Conservation (phyloP, 2,329 filamentous ascomycete species). For the Calonectria hawksworthii region DNA sequence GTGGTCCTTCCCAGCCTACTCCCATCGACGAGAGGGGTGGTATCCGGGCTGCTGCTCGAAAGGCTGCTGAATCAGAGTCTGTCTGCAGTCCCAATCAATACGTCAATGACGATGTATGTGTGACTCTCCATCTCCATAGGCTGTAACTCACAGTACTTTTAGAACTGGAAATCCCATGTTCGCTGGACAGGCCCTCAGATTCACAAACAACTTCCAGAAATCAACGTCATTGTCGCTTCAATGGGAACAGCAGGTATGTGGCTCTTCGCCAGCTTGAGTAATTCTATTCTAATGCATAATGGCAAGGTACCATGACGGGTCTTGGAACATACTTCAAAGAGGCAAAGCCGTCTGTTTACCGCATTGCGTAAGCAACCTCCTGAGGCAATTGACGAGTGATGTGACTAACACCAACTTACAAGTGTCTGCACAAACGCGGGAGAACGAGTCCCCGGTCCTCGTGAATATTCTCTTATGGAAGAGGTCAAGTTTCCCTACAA, state of each 20-base stretch:
- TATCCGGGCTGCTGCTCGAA: conserved; percentile 48
- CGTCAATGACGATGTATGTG: conserved; percentile 49
- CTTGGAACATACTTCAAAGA: conserved; percentile 65
- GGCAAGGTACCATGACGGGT: conserved; percentile 59
- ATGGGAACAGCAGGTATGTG: conserved; percentile 63
- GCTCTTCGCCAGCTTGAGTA: too few species aligned
- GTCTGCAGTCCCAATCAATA: conserved; percentile 52
- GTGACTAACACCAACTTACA: conserved; percentile 21
- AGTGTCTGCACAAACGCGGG: conserved; percentile 71
- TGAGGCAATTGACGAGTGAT: neutral
- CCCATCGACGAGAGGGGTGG: conserved; percentile 50
- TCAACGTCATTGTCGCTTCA: conserved; percentile 67
- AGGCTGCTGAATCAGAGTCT: conserved; percentile 46
- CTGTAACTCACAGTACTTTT: neutral
- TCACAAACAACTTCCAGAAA: conserved; percentile 67
- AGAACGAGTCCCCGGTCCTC: conserved; percentile 70
- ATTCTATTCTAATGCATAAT: neutral
- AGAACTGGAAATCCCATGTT: conserved; percentile 68
- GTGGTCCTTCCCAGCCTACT: conserved; percentile 51
- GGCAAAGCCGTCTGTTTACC: conserved; percentile 62
- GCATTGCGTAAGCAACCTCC: conserved; percentile 47
- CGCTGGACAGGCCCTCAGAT: conserved; percentile 73
- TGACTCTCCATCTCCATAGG: neutral
- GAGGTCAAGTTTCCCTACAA: conserved; percentile 71
- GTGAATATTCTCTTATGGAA: conserved; percentile 63